These are phyloP conservation scores for Morella rubra DNA, from an alignment of 306 rosid species.

Conservation along the genomic window DNA sequence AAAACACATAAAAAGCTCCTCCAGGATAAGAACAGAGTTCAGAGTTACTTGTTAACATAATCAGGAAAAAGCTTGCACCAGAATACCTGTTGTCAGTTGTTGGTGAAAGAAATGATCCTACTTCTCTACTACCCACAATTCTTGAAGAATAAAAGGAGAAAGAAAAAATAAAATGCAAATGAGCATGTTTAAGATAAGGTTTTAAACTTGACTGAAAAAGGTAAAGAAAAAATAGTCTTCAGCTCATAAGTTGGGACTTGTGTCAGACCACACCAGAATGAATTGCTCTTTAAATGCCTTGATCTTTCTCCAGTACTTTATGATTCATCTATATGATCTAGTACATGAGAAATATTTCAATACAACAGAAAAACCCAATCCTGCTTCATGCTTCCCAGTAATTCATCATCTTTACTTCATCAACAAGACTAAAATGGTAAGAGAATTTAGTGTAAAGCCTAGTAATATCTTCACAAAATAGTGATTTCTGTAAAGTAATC, in stretches of 20 bases:
- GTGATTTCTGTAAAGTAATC: background rate
- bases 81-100: background rate
- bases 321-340: background rate
- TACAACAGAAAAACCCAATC: background rate
- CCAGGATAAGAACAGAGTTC: background rate
- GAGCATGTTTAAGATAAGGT: background rate
- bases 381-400: background rate
- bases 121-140: background rate
- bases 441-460: background rate
- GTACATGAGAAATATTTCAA: background rate
- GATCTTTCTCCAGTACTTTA: background rate
- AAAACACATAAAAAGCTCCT: slow-evolving; percentile 12
- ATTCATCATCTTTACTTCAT: background rate
- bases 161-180: slow-evolving; percentile 7
- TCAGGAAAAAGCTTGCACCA: background rate
- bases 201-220: background rate
- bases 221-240: background rate
- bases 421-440: background rate
- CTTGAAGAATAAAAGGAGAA: background rate
- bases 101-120: background rate
- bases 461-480: background rate
- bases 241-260: background rate
- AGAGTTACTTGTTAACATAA: background rate
- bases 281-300: slow-evolving; percentile 1
- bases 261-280: background rate